Percentiles rank a stretch among this genome's conserved stretches.
phyloP scores from a whole-genome alignment of 306 rosid species.

The Lotus japonicus region DNA sequence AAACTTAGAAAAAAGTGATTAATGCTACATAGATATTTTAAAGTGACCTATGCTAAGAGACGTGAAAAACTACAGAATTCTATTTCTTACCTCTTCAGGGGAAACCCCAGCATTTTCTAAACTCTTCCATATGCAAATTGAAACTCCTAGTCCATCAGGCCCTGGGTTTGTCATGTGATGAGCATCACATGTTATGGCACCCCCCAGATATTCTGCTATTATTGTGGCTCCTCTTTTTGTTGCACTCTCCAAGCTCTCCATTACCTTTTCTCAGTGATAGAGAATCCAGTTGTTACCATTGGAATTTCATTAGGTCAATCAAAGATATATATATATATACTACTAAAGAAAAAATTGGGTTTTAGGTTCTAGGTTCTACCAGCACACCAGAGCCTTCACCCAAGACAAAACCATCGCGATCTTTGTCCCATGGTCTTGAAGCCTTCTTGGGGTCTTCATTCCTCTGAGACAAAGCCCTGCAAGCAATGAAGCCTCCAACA shows the following conservation, averaged over 20 bases:
- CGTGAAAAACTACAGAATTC: too few relatives aligned
- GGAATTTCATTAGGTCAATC: not conserved
- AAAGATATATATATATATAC: not conserved
- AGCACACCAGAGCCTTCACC: constrained; percentile 76
- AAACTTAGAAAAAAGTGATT: too few relatives aligned
- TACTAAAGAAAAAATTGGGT: not conserved
- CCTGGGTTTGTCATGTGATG: constrained; percentile 76
- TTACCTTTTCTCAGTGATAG: constrained; percentile 26
- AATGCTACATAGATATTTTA: too few relatives aligned
- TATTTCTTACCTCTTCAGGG: constrained; percentile 61
- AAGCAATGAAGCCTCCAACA: constrained; percentile 65
- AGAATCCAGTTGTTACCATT: not conserved
- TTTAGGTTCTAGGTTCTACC: constrained; percentile 22
- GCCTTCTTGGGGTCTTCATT: constrained; percentile 58
- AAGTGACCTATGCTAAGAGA: too few relatives aligned
- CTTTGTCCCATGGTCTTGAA: constrained; percentile 73
- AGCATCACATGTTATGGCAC: constrained; percentile 67
- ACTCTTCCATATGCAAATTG: constrained; percentile 55
- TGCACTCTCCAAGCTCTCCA: constrained; percentile 78
- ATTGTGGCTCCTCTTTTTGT: constrained; percentile 52
- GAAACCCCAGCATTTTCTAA: constrained; percentile 64
- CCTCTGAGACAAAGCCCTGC: constrained; percentile 70
- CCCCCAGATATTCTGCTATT: constrained; percentile 67
- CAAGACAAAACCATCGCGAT: constrained; percentile 71
- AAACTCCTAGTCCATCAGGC: constrained; percentile 68